Conservation (phyloP, 192 early-diverging fungal genomes). For the Gaertneriomyces semiglobifer region DNA sequence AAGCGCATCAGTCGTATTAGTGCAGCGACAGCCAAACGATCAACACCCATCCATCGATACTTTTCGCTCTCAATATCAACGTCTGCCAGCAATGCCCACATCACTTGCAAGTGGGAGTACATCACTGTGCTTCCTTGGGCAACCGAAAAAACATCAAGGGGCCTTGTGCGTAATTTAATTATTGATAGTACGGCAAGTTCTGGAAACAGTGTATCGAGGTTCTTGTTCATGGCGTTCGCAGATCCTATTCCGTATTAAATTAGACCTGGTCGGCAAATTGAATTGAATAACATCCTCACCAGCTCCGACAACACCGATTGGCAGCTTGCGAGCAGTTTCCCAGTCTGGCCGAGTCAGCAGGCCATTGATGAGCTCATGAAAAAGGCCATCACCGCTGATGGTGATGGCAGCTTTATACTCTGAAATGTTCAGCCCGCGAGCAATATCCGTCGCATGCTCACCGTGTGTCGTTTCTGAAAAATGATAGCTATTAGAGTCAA, state of each 20-base stretch:
- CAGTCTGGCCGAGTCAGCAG: slow-evolving; percentile 70
- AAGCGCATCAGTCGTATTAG: slow-evolving; percentile 55
- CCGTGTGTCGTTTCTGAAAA: slow-evolving; percentile 55
- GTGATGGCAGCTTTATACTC: slow-evolving; percentile 60
- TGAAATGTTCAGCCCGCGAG: slow-evolving; percentile 49
- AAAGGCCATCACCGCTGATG: slow-evolving; percentile 76
- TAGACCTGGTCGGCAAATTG: neutral
- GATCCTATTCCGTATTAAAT: slow-evolving; percentile 18
- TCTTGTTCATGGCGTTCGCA: slow-evolving; percentile 45
- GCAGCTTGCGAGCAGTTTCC: slow-evolving; percentile 48
- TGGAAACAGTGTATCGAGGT: slow-evolving; percentile 31
- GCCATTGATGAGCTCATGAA: slow-evolving; percentile 79
- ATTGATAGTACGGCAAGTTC: slow-evolving; percentile 39
- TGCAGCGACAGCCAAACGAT: slow-evolving; percentile 39
- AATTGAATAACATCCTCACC: slow-evolving; percentile 14
- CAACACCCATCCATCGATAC: slow-evolving; percentile 42
- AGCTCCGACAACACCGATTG: slow-evolving; percentile 59
- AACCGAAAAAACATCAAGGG: slow-evolving; percentile 44
- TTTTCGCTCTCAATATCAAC: slow-evolving; percentile 50
- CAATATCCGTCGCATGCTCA: slow-evolving; percentile 63
- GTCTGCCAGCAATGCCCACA: slow-evolving; percentile 48
- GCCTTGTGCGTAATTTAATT: slow-evolving; percentile 37
- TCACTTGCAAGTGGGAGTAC: slow-evolving; percentile 46
- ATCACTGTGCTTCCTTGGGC: slow-evolving; percentile 36
- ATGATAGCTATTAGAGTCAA: neutral